Evolutionary conservation across 768 basidiomycete genomes (phyloP), one percentile per base, ranked within the genome.

Genomic region (Leccinum ochraceum): DNA sequence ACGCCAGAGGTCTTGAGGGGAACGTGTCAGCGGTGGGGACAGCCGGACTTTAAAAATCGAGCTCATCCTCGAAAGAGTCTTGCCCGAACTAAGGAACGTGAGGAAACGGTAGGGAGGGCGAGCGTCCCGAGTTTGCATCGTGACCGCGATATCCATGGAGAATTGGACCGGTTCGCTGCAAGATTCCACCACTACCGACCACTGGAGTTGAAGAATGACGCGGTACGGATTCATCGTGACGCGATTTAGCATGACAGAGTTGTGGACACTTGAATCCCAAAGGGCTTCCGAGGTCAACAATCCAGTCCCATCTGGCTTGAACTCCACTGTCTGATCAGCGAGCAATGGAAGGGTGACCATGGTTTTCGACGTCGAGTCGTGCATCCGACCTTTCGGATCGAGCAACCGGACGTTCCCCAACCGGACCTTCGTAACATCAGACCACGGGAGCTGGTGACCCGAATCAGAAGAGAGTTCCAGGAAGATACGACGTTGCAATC

Each of bases 251-350:
- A 95, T 77, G 16, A 86, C 72, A 13, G 93, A 94, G 65, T 93
- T 87, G 72, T 98, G 97, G 13, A 92, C 77, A 59, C 94, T 94
- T 1, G 93, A 94, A 75, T 99, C 97, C 95, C 96, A 98, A 6
- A 91, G 79, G 2, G 89, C 89, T 57, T 86, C 84, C 9, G 86
- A 87, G 22, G 81, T 76, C 50, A 98, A 73, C 7, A 74, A 71
- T 11, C 92, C 88, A 8, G 90, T 92, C 3, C 96, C 95, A 74
- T 98, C 95, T 1, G 89, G 81, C 66, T 80, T 86, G 79, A 91
- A 94, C 64, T 91, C 86, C 22, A 93, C 77, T 1, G 69, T 72
- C 75, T 91, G 89, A 20, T 90, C 86, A 72, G 88, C 83, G 68
- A 87, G 79, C 17, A 96, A 71, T 20, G 89, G 89, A 28, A 96